phyloP scores from a whole-genome alignment of 305 asterid species.

The Fraxinus baroniana region DNA sequence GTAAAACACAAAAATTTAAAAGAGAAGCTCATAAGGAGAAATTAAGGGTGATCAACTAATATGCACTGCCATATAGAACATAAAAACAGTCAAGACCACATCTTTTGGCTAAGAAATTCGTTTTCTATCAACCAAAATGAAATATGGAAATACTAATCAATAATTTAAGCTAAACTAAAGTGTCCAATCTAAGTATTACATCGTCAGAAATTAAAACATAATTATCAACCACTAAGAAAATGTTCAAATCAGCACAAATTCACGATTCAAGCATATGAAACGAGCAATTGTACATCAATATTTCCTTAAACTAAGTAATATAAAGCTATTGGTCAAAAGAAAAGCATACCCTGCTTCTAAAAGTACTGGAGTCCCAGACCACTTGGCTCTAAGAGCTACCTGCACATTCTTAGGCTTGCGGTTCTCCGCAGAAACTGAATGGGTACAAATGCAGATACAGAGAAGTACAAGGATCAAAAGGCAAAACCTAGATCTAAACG shows the following conservation, averaged over 20 bases:
- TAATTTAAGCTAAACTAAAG: not conserved
- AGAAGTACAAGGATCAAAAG: conserved; percentile 39
- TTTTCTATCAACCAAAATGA: not conserved
- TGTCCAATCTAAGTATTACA: not conserved
- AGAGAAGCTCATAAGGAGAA: conserved; percentile 18
- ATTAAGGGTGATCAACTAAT: not conserved
- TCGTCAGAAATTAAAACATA: not conserved
- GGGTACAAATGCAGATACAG: conserved; percentile 35
- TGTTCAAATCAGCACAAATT: not conserved
- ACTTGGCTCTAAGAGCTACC: conserved; percentile 92
- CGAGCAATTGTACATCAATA: not conserved
- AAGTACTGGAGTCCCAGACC: conserved; percentile 93
- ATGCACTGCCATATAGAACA: conserved; percentile 1
- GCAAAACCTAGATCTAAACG: conserved; percentile 64
- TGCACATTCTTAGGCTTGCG: conserved; percentile 90
- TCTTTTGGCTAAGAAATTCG: not conserved
- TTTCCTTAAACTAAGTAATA: not conserved
- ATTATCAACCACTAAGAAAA: not conserved
- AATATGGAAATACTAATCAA: not conserved
- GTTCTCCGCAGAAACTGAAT: conserved; percentile 48
- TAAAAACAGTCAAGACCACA: not conserved
- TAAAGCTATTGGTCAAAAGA: not conserved
- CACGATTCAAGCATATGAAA: not conserved
- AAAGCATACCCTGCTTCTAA: conserved; percentile 85
- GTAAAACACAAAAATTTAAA: conserved; percentile 30